Conservation (phyloP, 345 rosid genomes). For the Passiflora organensis region DNA sequence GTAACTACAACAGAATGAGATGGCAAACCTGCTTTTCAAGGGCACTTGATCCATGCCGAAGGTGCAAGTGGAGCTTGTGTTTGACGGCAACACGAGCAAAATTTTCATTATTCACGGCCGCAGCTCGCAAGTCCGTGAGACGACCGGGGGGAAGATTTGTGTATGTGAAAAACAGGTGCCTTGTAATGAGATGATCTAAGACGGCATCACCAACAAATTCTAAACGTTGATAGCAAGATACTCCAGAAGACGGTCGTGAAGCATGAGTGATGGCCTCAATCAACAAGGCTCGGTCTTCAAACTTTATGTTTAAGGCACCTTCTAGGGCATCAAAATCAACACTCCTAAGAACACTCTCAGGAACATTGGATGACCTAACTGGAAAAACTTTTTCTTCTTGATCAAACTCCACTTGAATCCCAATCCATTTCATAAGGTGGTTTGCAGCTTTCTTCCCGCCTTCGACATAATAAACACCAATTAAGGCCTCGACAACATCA, state of each 20-base stretch:
- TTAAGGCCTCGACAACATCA: constrained; percentile 95
- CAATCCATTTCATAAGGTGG: constrained; percentile 95
- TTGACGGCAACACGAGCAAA: constrained; percentile 97
- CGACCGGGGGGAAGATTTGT: constrained; percentile 94
- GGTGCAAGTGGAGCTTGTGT: constrained; percentile 84
- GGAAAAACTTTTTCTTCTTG: constrained; percentile 44
- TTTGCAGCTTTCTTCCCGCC: constrained; percentile 80
- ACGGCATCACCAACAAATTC: constrained; percentile 99
- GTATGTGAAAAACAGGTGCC: constrained; percentile 84
- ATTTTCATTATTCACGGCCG: constrained; percentile 97
- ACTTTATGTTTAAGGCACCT: constrained; percentile 59
- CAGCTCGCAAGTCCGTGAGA: constrained; percentile 95
- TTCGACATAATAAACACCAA: constrained; percentile 97
- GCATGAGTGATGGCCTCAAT: constrained; percentile 97
- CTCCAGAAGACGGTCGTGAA: constrained; percentile 91
- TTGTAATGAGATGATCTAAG: constrained; percentile 89
- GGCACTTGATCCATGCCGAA: constrained; percentile 94
- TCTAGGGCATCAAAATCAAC: constrained; percentile 70
- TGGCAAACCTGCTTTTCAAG: constrained; percentile 87
- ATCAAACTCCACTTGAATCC: constrained; percentile 78
- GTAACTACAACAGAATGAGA: constrained; percentile 10
- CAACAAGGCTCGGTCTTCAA: constrained; percentile 53
- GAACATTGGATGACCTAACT: constrained; percentile 42
- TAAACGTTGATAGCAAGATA: constrained; percentile 88
- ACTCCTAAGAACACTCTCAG: constrained; percentile 72